phyloP scores from a whole-genome alignment of 73 alveolate species.

The Durusdinium trenchii region DNA sequence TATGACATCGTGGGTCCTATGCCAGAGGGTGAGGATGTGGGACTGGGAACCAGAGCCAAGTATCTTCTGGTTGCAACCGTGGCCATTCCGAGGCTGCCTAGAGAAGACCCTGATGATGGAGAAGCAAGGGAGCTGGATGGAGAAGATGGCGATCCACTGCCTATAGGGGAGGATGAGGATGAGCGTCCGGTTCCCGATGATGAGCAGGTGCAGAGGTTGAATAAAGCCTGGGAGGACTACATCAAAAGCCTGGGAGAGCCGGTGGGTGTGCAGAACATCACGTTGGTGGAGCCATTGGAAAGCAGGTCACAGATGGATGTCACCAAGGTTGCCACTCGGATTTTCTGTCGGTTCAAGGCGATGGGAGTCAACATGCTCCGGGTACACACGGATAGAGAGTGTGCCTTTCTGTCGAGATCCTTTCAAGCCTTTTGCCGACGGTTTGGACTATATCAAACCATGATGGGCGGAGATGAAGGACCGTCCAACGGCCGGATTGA shows the following conservation, averaged over 20 bases:
- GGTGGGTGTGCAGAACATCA: too few species aligned
- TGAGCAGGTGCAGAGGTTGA: neutral
- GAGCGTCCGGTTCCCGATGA: neutral
- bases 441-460: too few species aligned
- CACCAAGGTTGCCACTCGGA: neutral
- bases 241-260: neutral
- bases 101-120: neutral
- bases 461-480: too few species aligned
- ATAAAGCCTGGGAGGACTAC: neutral
- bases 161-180: neutral
- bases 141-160: neutral
- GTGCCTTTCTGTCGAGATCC: neutral
- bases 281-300: neutral
- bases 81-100: neutral
- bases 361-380: neutral
- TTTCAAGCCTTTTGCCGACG: neutral
- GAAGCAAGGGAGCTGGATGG: neutral
- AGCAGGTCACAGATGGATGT: neutral
- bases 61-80: neutral
- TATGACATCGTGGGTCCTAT: too few species aligned
- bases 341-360: neutral
- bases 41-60: neutral
- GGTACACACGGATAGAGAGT: neutral
- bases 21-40: neutral
- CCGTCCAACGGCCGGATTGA: too few species aligned